These are phyloP conservation scores for Sistotremastrum suecicum DNA, from an alignment of 768 basidiomycete genomes.

Conservation along the genomic window DNA sequence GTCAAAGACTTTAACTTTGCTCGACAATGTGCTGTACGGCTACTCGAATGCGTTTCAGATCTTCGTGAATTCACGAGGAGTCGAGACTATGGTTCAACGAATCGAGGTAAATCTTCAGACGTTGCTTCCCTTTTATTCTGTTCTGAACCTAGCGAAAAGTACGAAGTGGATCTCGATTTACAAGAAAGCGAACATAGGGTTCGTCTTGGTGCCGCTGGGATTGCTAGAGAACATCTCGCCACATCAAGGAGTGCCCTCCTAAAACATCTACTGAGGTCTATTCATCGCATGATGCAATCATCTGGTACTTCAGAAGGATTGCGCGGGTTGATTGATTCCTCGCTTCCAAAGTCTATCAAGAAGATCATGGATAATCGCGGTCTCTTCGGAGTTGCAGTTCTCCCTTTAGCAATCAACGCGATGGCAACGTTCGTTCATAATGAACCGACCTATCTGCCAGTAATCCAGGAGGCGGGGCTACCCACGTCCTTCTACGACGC, in stretches of 20 bases:
- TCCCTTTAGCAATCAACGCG: conserved; percentile 82
- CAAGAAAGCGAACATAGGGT: conserved; percentile 45
- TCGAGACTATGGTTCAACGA: conserved; percentile 71
- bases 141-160: conserved; percentile 22
- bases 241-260: conserved; percentile 52
- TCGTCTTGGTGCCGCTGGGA: conserved; percentile 7
- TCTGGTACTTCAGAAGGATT: conserved; percentile 90
- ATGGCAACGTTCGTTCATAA: conserved; percentile 98
- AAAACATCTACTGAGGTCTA: conserved; percentile 80
- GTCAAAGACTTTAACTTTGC: conserved; percentile 80
- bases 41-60: conserved; percentile 78
- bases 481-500: conserved; percentile 83
- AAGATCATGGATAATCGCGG: conserved; percentile 72
- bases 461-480: conserved; percentile 84
- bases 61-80: conserved; percentile 73
- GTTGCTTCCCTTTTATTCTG: background rate
- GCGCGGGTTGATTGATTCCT: conserved; percentile 84
- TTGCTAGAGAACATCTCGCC: conserved; percentile 2
- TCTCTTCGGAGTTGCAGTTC: conserved; percentile 76
- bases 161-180: conserved; percentile 55
- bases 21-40: conserved; percentile 87
- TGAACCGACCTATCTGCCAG: conserved; percentile 85
- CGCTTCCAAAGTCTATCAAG: conserved; percentile 72
- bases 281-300: conserved; percentile 96
- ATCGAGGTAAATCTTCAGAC: conserved; percentile 53